Evolutionary conservation across 106 monocot species (phyloP).

Genomic region (Narthecium ossifragum): DNA sequence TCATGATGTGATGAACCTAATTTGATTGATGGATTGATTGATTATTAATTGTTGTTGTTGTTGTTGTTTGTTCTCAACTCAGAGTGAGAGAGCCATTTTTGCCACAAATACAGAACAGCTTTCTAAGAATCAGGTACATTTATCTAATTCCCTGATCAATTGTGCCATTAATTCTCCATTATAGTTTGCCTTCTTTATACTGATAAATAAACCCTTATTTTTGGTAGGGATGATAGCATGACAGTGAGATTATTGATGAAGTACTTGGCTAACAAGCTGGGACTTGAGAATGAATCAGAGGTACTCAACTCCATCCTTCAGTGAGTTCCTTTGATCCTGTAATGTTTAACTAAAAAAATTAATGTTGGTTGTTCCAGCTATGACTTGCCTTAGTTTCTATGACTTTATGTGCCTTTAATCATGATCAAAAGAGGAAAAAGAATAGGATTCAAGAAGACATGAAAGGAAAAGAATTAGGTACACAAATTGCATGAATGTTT

Average conservation of each 20-base stretch:
- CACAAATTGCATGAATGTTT: background rate
- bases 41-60: background rate
- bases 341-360: background rate
- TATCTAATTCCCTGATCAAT: too few species aligned
- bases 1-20: constrained; percentile 1
- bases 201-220: background rate
- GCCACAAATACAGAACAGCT: constrained; percentile 20
- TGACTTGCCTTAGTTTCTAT: too few species aligned
- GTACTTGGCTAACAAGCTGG: constrained; percentile 59
- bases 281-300: constrained; percentile 59
- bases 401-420: too few species aligned
- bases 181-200: background rate
- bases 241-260: constrained; percentile 62
- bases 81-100: constrained; percentile 10
- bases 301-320: constrained; percentile 13
- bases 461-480: background rate
- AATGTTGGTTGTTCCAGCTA: too few species aligned
- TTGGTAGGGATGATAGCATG: constrained; percentile 60
- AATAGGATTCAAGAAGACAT: background rate
- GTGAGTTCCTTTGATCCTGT: too few species aligned
- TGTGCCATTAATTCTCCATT: background rate
- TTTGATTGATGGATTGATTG: background rate
- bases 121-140: constrained; percentile 18
- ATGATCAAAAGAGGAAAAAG: too few species aligned
- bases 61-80: background rate